Conservation (phyloP, 1,284 basidiomycete genomes). For the Puccinia hordei region DNA sequence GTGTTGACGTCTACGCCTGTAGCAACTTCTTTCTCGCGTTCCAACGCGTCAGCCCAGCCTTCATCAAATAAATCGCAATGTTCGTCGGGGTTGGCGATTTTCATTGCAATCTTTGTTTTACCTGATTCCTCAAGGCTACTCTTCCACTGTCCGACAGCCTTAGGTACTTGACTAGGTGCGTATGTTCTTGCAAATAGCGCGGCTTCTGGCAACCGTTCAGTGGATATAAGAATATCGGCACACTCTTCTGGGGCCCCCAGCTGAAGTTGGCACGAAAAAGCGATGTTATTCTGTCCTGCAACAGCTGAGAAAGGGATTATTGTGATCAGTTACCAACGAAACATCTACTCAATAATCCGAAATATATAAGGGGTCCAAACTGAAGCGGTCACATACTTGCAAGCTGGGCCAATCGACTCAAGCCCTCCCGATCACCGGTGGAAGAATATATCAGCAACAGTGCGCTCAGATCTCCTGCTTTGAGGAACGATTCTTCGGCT, state of each 20-base stretch:
- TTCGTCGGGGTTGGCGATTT: slow-evolving; percentile 74
- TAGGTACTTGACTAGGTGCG: slow-evolving; percentile 69
- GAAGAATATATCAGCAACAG: slow-evolving; percentile 81
- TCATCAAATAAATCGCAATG: slow-evolving; percentile 77
- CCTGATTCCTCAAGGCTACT: slow-evolving; percentile 70
- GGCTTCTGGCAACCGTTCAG: slow-evolving; percentile 84
- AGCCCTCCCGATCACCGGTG: slow-evolving; percentile 74
- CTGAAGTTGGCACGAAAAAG: slow-evolving; percentile 85
- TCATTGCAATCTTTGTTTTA: slow-evolving; percentile 76
- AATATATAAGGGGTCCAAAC: slow-evolving; percentile 27
- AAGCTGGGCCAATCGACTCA: slow-evolving; percentile 69
- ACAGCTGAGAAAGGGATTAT: slow-evolving; percentile 61
- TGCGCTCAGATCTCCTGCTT: slow-evolving; percentile 80
- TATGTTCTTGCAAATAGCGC: slow-evolving; percentile 93
- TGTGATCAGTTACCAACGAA: background rate
- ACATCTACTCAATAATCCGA: background rate
- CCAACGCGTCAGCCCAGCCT: slow-evolving; percentile 64
- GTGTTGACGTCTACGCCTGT: slow-evolving; percentile 14
- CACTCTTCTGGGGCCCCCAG: slow-evolving; percentile 78
- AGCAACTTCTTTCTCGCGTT: slow-evolving; percentile 23
- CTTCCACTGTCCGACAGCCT: slow-evolving; percentile 75
- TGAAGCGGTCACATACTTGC: slow-evolving; percentile 65
- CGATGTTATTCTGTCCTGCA: slow-evolving; percentile 87
- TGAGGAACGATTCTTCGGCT: slow-evolving; percentile 82
- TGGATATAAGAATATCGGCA: slow-evolving; percentile 80